Percentiles rank a stretch among this genome's conserved stretches.
These are phyloP conservation scores for Chaetomidium leptoderma DNA, from an alignment of 495 filamentous ascomycete species.

Conservation along the genomic window DNA sequence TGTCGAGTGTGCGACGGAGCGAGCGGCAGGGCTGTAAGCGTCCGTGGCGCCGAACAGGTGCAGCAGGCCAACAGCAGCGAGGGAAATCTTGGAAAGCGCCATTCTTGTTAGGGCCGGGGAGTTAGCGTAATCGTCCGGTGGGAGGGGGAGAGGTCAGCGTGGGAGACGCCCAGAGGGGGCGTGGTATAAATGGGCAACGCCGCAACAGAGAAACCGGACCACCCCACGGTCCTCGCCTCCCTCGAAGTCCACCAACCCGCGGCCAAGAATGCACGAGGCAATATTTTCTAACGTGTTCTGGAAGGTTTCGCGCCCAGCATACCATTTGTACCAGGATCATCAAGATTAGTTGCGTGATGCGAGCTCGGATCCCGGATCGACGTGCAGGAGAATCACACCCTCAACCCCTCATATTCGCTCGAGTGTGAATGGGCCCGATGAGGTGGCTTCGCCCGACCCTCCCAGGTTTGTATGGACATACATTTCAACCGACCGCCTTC, in stretches of 20 bases:
- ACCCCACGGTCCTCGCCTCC: not conserved
- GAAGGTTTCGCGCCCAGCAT: constrained; percentile 4
- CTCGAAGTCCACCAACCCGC: not conserved
- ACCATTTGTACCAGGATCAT: constrained; percentile 1
- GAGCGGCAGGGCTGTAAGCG: not conserved
- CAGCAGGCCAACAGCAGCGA: constrained; percentile 4
- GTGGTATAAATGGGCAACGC: not conserved
- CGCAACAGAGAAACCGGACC: no score
- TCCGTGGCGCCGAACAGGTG: not conserved
- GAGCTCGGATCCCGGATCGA: constrained; percentile 7
- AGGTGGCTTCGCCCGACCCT: no score
- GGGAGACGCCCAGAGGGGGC: not conserved
- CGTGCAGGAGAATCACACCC: constrained; percentile 1
- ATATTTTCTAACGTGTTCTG: constrained; percentile 12
- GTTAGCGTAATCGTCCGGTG: not conserved
- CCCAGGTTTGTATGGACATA: no score
- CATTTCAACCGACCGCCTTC: no score
- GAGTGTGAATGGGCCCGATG: no score
- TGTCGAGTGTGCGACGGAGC: not conserved
- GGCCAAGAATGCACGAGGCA: constrained; percentile 8
- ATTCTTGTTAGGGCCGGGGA: not conserved
- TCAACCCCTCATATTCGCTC: not conserved
- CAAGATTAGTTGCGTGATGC: not conserved
- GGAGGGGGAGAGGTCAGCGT: not conserved
- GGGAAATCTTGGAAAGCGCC: not conserved